Conservation (phyloP, 768 basidiomycete genomes). For the Crucibulum laeve region DNA sequence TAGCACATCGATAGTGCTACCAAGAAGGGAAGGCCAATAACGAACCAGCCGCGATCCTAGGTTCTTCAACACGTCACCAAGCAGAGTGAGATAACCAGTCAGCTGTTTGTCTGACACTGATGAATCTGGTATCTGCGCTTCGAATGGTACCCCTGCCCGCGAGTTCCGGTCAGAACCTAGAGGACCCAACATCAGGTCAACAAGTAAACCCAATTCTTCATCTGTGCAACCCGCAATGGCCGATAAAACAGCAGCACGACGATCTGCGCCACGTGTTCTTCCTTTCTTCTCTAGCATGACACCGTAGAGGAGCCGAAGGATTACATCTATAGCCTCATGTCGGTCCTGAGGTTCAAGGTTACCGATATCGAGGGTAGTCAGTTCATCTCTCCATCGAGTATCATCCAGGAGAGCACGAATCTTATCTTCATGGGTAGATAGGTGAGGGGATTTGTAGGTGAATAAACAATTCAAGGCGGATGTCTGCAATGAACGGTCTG, state of each 20-base stretch:
- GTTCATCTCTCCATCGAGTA: constrained; percentile 84
- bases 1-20: constrained; percentile 61
- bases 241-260: constrained; percentile 72
- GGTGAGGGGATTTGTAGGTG: constrained; percentile 70
- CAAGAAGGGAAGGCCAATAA: constrained; percentile 76
- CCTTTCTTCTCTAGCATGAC: constrained; percentile 81
- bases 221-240: constrained; percentile 66
- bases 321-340: constrained; percentile 58
- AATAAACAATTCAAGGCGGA: constrained; percentile 75
- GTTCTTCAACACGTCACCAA: constrained; percentile 80
- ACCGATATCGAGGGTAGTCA: constrained; percentile 67
- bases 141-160: constrained; percentile 19
- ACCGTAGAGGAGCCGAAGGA: constrained; percentile 81
- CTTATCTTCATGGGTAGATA: constrained; percentile 55
- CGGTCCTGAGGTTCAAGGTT: constrained; percentile 52
- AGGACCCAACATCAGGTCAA: constrained; percentile 85
- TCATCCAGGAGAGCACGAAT: constrained; percentile 76
- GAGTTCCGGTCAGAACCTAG: constrained; percentile 36
- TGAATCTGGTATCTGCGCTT: constrained; percentile 16
- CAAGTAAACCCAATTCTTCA: constrained; percentile 69
- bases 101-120: constrained; percentile 59
- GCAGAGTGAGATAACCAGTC: constrained; percentile 78
- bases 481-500: constrained; percentile 74
- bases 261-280: constrained; percentile 58
- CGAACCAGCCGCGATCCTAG: constrained; percentile 66